phyloP scores from a whole-genome alignment of 495 filamentous ascomycete species.

The Penicillium chermesinum region DNA sequence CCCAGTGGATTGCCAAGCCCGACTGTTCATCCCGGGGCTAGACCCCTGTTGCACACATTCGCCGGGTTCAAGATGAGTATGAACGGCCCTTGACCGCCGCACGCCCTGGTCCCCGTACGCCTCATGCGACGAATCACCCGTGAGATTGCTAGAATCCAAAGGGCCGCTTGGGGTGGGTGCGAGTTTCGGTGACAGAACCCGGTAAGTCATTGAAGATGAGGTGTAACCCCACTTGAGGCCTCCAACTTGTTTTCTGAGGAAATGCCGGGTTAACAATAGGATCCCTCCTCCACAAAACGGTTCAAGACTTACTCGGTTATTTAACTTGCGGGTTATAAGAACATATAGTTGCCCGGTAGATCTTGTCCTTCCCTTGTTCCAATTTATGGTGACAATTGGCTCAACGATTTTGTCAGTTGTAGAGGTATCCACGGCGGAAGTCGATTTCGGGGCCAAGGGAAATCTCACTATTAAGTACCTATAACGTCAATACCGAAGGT shows the following conservation, averaged over 20 bases:
- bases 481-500: too few relatives aligned
- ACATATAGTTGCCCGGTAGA: too few relatives aligned
- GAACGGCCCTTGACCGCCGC: neutral
- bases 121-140: neutral
- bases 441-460: too few relatives aligned
- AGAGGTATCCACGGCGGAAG: too few relatives aligned
- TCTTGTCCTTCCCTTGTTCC: too few relatives aligned
- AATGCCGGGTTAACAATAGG: too few relatives aligned
- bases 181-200: neutral
- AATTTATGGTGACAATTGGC: too few relatives aligned
- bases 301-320: too few relatives aligned
- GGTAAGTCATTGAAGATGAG: neutral
- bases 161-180: neutral
- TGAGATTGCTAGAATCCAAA: neutral
- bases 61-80: neutral
- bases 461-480: too few relatives aligned
- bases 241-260: conserved; percentile 33
- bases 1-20: neutral
- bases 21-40: neutral
- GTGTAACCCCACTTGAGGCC: conserved; percentile 25
- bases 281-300: too few relatives aligned
- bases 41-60: neutral
- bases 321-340: too few relatives aligned
- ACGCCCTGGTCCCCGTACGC: neutral
- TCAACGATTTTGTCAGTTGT: too few relatives aligned